Evolutionary conservation across 371 early-diverging fungal species (phyloP), one percentile per base, ranked within the genome.

Genomic region (Mortierella sp.): DNA sequence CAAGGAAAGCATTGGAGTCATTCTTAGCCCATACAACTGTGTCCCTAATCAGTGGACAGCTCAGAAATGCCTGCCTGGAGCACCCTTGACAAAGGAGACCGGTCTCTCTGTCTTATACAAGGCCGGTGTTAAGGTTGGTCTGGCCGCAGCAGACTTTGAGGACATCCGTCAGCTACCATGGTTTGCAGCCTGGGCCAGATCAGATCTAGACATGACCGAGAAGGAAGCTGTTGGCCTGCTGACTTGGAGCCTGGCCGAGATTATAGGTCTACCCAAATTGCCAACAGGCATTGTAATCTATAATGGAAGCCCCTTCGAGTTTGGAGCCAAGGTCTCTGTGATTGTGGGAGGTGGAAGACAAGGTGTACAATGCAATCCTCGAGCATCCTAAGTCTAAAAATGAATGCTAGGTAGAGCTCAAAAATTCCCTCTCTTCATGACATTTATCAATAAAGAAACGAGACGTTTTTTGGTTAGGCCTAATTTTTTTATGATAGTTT

Each of bases 101-200:
- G 84, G 88, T 12, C 79, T 85, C 27, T 84, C 89, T 54, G 81
- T 82, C 2, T 80, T 94, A 12, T 67, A 80, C 51, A 64, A 67
- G 8, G 83, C 86, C 41, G 88, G 90, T 19, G 93, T 94, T 31
- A 82, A 83, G 46, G 72, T 92, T 1, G 89, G 82, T 12, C 47
- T 92, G 12, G 83, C 88, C 21, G 83, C 84, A 0, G 53, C 62
- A 0, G 85, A 86, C 57, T 82, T 86, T 48, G 85, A 87, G 6
- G 65, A 73, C 24, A 82, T 85, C 5, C 82, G 91, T 32, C 84
- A 87, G 44, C 66, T 94, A 64, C 82, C 87, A 3, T 93, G 90
- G 89, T 90, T 91, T 67, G 91, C 94, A 9, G 92, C 89, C 19
- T 91, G 90, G 91, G 83, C 84, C 6, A 69, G 80, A 2, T 82